Evolutionary conservation across 2,329 filamentous ascomycete genomes (phyloP).

Genomic region (Sclerotinia sclerotiorum): DNA sequence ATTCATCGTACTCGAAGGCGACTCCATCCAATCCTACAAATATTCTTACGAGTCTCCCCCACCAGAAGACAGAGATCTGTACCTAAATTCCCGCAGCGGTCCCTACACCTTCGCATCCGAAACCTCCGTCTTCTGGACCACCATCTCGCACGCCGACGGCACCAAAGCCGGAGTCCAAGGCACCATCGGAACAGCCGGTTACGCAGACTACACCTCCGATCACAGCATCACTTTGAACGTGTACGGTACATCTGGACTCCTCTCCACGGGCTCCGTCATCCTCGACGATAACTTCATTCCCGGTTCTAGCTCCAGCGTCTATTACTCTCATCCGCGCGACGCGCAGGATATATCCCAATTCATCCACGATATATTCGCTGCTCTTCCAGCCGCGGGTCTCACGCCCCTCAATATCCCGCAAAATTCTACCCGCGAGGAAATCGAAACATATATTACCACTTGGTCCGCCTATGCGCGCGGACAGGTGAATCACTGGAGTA

Average conservation of each 20-base stretch:
- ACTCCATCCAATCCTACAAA: slow-evolving; percentile 48
- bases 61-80: slow-evolving; percentile 46
- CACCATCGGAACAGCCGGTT: slow-evolving; percentile 52
- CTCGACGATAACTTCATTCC: slow-evolving; percentile 48
- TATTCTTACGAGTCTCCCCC: slow-evolving; percentile 49
- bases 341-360: slow-evolving; percentile 51
- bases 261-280: slow-evolving; percentile 49
- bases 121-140: slow-evolving; percentile 54
- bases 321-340: slow-evolving; percentile 50
- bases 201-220: slow-evolving; percentile 43
- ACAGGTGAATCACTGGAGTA: slow-evolving; percentile 55
- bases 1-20: slow-evolving; percentile 49
- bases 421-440: slow-evolving; percentile 49
- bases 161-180: slow-evolving; percentile 50
- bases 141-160: slow-evolving; percentile 46
- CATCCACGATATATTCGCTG: slow-evolving; percentile 51
- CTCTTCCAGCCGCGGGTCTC: slow-evolving; percentile 45
- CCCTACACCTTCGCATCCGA: slow-evolving; percentile 55
- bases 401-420: slow-evolving; percentile 51
- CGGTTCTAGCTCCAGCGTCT: slow-evolving; percentile 45
- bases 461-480: slow-evolving; percentile 49
- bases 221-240: slow-evolving; percentile 56
- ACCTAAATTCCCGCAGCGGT: slow-evolving; percentile 50
- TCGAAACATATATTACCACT: slow-evolving; percentile 52
- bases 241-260: slow-evolving; percentile 56